These are phyloP conservation scores for Hypomyces perniciosus DNA, from an alignment of 2,329 filamentous ascomycete genomes.

Conservation along the genomic window DNA sequence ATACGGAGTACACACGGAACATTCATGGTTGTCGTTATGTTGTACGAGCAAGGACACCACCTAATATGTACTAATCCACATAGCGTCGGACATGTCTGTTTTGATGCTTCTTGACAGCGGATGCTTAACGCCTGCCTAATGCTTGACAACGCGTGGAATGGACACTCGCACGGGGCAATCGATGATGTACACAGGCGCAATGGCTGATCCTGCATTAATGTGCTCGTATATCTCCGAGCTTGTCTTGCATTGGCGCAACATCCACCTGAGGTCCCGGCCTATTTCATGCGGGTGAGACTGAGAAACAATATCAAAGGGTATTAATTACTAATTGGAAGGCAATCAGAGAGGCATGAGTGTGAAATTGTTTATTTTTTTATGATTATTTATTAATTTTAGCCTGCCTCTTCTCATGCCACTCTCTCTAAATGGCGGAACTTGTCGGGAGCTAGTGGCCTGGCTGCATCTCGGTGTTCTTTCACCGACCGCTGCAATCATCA, in stretches of 20 bases:
- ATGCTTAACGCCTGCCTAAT: not conserved
- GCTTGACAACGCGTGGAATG: not conserved
- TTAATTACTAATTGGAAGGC: too few relatives aligned
- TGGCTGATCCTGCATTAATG: not conserved
- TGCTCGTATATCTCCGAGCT: not conserved
- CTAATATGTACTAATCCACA: not conserved
- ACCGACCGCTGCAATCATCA: not conserved
- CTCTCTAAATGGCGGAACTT: not conserved
- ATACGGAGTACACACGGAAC: not conserved
- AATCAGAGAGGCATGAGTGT: too few relatives aligned
- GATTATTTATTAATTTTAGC: too few relatives aligned
- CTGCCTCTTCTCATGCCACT: too few relatives aligned
- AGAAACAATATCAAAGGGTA: too few relatives aligned
- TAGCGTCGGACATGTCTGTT: not conserved
- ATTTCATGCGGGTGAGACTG: too few relatives aligned
- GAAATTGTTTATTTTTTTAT: too few relatives aligned
- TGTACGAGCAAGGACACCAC: too few relatives aligned
- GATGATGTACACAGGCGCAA: too few relatives aligned
- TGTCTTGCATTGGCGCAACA: not conserved
- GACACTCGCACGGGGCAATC: not conserved
- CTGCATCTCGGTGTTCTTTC: constrained; percentile 10
- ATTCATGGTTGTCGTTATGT: not conserved
- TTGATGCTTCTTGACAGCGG: not conserved
- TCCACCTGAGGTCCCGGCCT: too few relatives aligned
- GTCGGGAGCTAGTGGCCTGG: not conserved